Conservation (phyloP, 768 basidiomycete genomes). For the Amanita rubescens region DNA sequence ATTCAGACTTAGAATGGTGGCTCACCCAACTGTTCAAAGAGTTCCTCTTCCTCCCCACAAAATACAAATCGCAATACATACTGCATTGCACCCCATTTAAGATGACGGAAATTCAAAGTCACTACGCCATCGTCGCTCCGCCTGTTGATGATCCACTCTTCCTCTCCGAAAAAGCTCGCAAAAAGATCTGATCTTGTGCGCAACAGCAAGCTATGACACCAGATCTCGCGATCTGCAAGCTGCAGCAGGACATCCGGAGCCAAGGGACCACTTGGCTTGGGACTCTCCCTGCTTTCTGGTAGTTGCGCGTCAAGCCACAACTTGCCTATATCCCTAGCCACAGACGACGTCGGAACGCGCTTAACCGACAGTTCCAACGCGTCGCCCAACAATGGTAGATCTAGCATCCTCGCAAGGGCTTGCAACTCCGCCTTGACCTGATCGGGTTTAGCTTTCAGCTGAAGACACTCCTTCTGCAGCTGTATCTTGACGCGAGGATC, state of each 20-base stretch:
- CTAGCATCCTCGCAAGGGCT: constrained; percentile 47
- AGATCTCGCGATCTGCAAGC: constrained; percentile 59
- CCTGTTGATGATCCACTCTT: constrained; percentile 70
- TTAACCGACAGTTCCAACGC: constrained; percentile 61
- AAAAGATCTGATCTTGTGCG: constrained; percentile 82
- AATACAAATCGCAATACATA: constrained; percentile 74
- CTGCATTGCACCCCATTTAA: constrained; percentile 66
- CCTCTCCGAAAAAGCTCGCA: constrained; percentile 71
- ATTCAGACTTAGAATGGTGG: too few relatives aligned
- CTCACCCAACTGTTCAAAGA: constrained; percentile 70
- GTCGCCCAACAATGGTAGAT: constrained; percentile 44
- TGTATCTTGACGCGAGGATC: constrained; percentile 56
- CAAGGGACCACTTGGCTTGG: constrained; percentile 20
- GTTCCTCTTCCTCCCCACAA: constrained; percentile 54
- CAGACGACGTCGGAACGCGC: constrained; percentile 37
- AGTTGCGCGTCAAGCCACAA: constrained; percentile 34
- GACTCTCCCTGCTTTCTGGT: background rate
- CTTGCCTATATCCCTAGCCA: constrained; percentile 40
- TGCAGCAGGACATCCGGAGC: constrained; percentile 65
- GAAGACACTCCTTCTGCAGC: constrained; percentile 32
- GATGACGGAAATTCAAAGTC: constrained; percentile 62
- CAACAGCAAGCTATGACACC: constrained; percentile 68
- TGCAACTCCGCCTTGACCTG: constrained; percentile 60
- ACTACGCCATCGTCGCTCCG: constrained; percentile 47
- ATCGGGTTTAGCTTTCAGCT: constrained; percentile 32